A percentile compares a stretch with the other conserved stretches of the same genome.
phyloP scores from a whole-genome alignment of 2,329 filamentous ascomycete genomes.

The Aureobasidium sp. region DNA sequence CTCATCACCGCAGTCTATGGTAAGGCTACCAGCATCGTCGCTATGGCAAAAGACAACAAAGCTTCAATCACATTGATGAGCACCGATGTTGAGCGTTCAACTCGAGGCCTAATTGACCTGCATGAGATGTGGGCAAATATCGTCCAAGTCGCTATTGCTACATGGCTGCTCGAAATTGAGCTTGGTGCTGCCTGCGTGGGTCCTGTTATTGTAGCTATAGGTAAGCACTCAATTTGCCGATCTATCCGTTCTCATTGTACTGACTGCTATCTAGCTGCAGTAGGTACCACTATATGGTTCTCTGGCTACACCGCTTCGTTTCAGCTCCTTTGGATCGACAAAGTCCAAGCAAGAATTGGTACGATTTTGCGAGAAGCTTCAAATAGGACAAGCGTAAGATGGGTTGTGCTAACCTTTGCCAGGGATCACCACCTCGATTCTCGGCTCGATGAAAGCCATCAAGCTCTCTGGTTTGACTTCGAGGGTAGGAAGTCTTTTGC shows the following conservation, averaged over 20 bases:
- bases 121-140: constrained; percentile 16
- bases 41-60: not conserved
- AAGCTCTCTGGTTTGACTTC: constrained; percentile 16
- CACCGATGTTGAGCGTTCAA: constrained; percentile 11
- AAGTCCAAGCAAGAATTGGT: constrained; percentile 15
- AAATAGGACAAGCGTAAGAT: not conserved
- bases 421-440: constrained; percentile 20
- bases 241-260: not conserved
- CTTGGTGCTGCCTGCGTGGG: constrained; percentile 15
- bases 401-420: not conserved
- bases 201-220: constrained; percentile 11
- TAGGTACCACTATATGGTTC: not conserved
- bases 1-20: constrained; percentile 12
- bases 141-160: constrained; percentile 12
- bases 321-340: constrained; percentile 15
- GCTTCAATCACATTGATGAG: constrained; percentile 10
- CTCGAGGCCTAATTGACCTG: constrained; percentile 6
- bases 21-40: not conserved
- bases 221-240: not conserved
- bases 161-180: constrained; percentile 6
- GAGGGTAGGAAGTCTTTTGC: not conserved
- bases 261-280: not conserved
- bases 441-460: constrained; percentile 18
- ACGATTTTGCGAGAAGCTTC: constrained; percentile 14
- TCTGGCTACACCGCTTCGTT: constrained; percentile 7